Evolutionary conservation across 805 yeast genomes (phyloP).

Genomic region (Saccharomyces mikatae): DNA sequence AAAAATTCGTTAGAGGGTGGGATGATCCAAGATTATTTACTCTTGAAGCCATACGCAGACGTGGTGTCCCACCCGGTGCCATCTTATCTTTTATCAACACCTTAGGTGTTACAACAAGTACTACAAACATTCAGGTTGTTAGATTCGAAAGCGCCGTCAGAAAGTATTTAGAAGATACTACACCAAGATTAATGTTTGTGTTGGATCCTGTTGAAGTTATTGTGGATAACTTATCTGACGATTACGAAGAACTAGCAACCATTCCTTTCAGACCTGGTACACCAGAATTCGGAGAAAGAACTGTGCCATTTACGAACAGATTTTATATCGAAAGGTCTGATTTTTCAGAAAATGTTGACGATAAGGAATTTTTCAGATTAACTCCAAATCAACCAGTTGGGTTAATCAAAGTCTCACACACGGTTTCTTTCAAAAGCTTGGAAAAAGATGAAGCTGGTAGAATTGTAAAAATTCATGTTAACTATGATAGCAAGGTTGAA

Average conservation of each 20-base stretch:
- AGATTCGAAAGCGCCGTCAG: conserved; percentile 89
- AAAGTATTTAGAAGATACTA: conserved; percentile 75
- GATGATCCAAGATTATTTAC: conserved; percentile 96
- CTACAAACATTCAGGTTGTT: conserved; percentile 81
- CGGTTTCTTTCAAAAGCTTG: conserved; percentile 59
- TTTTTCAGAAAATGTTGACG: conserved; percentile 54
- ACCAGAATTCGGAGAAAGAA: conserved; percentile 66
- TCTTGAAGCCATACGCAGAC: conserved; percentile 85
- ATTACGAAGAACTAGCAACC: conserved; percentile 57
- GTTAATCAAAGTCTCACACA: conserved; percentile 80
- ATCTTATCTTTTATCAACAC: conserved; percentile 88
- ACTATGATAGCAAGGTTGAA: conserved; percentile 58
- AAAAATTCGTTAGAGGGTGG: conserved; percentile 84
- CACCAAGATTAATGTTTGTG: conserved; percentile 92
- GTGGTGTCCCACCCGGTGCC: conserved; percentile 99
- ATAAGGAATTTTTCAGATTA: conserved; percentile 78
- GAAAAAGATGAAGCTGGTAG: conserved; percentile 52
- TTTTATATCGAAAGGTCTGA: conserved; percentile 85
- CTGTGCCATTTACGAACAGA: conserved; percentile 65
- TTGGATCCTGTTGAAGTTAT: conserved; percentile 79
- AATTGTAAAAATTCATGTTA: conserved; percentile 63
- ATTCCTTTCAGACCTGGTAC: conserved; percentile 89
- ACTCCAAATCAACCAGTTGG: conserved; percentile 96
- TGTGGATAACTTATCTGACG: conserved; percentile 73
- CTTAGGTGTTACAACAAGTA: conserved; percentile 91